Evolutionary conservation across 208 protist species (phyloP).

Genomic region (Leishmania aethiopica): DNA sequence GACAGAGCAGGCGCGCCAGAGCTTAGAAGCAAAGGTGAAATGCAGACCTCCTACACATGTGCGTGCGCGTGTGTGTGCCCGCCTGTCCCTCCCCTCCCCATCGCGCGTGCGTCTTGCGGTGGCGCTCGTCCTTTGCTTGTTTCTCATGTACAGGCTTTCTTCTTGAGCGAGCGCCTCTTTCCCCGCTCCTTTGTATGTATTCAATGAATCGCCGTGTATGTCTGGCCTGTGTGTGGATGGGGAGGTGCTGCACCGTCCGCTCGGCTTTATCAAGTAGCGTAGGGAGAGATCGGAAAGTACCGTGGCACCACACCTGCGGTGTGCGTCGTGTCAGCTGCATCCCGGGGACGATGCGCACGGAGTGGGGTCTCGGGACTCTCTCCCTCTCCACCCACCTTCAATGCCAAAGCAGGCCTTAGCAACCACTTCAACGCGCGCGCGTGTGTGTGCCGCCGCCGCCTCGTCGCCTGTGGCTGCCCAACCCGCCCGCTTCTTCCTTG

Average conservation of each 20-base stretch:
- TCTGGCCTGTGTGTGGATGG: conserved; percentile 5
- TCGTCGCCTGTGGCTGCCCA: no score
- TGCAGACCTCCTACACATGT: neutral
- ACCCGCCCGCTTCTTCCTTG: neutral
- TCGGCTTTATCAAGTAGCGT: neutral
- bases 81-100: neutral
- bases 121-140: neutral
- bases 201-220: neutral
- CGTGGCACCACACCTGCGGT: neutral
- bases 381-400: neutral
- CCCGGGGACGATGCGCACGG: neutral
- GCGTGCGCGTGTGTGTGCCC: neutral
- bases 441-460: neutral
- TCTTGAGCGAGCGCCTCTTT: conserved; percentile 6
- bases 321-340: neutral
- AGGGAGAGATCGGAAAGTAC: neutral
- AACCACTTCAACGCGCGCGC: neutral
- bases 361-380: neutral
- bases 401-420: neutral
- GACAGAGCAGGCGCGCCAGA: neutral
- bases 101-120: neutral
- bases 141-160: conserved; percentile 15
- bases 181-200: conserved; percentile 5
- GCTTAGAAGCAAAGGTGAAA: neutral
- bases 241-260: neutral